Percentiles rank a stretch among this genome's conserved stretches.
Conservation (phyloP, 2,329 filamentous ascomycete species). For the Fusarium compactum region DNA sequence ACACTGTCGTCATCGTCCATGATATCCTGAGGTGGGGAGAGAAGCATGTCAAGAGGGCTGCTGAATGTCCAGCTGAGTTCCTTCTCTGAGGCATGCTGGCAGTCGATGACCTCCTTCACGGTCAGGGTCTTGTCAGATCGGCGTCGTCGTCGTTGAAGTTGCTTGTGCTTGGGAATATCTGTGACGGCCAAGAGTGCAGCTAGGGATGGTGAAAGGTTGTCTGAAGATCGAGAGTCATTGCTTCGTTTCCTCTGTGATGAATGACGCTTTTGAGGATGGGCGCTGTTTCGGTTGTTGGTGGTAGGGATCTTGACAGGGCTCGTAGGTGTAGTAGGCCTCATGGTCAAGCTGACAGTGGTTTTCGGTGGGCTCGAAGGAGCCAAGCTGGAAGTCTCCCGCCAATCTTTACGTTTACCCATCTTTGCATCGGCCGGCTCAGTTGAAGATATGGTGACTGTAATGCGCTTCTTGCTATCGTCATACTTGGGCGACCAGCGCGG, state of each 20-base stretch:
- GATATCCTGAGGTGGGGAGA: slow-evolving; percentile 70
- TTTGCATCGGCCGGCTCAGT: slow-evolving; percentile 45
- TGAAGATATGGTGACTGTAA: slow-evolving; percentile 44
- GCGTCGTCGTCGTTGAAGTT: slow-evolving; percentile 52
- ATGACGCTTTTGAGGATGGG: slow-evolving; percentile 54
- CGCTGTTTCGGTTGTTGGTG: slow-evolving; percentile 53
- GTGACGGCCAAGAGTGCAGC: slow-evolving; percentile 72
- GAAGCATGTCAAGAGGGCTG: slow-evolving; percentile 69
- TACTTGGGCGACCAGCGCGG: slow-evolving; percentile 48
- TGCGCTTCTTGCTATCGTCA: slow-evolving; percentile 47
- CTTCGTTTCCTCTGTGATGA: slow-evolving; percentile 53
- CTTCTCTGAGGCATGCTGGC: slow-evolving; percentile 68
- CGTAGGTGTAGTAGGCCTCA: slow-evolving; percentile 54
- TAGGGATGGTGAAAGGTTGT: slow-evolving; percentile 69
- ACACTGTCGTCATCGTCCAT: slow-evolving; percentile 61
- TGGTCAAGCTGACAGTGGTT: slow-evolving; percentile 46
- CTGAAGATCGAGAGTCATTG: slow-evolving; percentile 62
- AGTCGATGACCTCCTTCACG: slow-evolving; percentile 67
- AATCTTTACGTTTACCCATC: slow-evolving; percentile 54
- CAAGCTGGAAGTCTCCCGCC: slow-evolving; percentile 47
- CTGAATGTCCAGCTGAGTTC: slow-evolving; percentile 67
- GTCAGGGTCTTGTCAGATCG: slow-evolving; percentile 56
- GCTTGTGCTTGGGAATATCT: slow-evolving; percentile 66
- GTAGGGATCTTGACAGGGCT: slow-evolving; percentile 69
- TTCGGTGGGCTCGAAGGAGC: slow-evolving; percentile 47